These are phyloP conservation scores for Hylodesmum podocarpum DNA, from an alignment of 306 rosid genomes.

Conservation along the genomic window DNA sequence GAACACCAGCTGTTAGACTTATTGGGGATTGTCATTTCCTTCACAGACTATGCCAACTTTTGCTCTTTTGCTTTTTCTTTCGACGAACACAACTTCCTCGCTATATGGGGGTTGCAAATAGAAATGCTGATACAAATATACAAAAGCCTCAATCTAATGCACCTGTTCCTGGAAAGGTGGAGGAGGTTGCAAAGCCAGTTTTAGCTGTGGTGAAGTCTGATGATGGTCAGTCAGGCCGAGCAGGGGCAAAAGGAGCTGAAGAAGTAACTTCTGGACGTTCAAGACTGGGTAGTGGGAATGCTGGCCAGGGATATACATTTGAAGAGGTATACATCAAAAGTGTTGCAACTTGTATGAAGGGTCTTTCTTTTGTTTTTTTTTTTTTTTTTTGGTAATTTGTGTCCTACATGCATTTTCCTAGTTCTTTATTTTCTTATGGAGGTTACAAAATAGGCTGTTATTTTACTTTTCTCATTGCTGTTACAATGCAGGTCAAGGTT, in stretches of 20 bases:
- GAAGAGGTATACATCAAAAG: slow-evolving; percentile 68
- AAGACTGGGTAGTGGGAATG: slow-evolving; percentile 90
- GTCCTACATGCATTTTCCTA: neutral
- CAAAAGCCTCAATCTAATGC: slow-evolving; percentile 72
- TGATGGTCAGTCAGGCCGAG: slow-evolving; percentile 67
- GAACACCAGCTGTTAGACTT: slow-evolving; percentile 99
- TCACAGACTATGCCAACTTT: slow-evolving; percentile 92
- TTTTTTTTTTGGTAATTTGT: neutral
- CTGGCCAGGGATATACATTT: slow-evolving; percentile 98
- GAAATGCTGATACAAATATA: slow-evolving; percentile 65
- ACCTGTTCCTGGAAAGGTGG: slow-evolving; percentile 74
- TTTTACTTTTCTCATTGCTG: neutral
- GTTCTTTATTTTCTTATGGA: neutral
- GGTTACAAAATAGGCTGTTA: neutral
- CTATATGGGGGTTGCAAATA: slow-evolving; percentile 61
- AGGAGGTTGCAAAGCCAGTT: slow-evolving; percentile 69
- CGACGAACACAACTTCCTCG: slow-evolving; percentile 87
- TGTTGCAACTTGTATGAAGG: neutral
- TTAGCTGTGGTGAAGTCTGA: slow-evolving; percentile 65
- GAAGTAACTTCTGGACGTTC: slow-evolving; percentile 76
- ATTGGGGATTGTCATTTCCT: slow-evolving; percentile 99
- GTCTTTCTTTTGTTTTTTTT: neutral
- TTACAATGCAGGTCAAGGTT: slow-evolving; percentile 75
- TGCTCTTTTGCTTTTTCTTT: slow-evolving; percentile 97
- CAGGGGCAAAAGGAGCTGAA: slow-evolving; percentile 76